Conservation (phyloP, 2,329 filamentous ascomycete species). For the Colletotrichum camelliae region DNA sequence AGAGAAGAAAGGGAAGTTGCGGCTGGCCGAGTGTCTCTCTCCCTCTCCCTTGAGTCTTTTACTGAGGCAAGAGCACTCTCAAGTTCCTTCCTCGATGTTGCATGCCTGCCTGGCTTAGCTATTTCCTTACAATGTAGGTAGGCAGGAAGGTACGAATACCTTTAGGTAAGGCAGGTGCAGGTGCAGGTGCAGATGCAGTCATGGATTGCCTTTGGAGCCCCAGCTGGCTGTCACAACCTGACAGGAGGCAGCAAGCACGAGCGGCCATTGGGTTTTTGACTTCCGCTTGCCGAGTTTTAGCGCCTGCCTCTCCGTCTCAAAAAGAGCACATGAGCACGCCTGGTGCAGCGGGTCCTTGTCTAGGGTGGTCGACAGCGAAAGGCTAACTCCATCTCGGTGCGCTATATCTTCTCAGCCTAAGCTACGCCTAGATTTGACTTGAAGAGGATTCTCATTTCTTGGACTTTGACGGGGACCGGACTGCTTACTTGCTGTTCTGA, state of each 20-base stretch:
- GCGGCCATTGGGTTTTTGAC: constrained; percentile 26
- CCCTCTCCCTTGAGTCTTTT: neutral
- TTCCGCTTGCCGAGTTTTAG: constrained; percentile 45
- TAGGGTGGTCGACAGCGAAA: constrained; percentile 12
- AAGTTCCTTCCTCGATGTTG: neutral
- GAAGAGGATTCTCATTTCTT: neutral
- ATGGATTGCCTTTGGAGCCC: neutral
- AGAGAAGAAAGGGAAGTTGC: neutral
- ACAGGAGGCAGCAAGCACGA: neutral
- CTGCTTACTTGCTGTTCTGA: neutral
- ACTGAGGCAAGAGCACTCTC: neutral
- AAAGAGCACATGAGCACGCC: constrained; percentile 55
- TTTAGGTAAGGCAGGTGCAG: neutral
- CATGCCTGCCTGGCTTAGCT: neutral
- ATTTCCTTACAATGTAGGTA: neutral
- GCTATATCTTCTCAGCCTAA: neutral
- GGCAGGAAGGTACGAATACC: neutral
- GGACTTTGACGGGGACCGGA: neutral
- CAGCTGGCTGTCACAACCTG: neutral
- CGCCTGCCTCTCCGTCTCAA: constrained; percentile 44
- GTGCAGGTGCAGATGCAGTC: neutral
- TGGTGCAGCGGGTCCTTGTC: constrained; percentile 41
- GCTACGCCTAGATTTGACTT: neutral
- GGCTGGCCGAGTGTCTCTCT: neutral
- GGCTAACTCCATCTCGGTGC: constrained; percentile 9